Base-by-base conservation (phyloP, 805 yeast species). In the Naumovozyma dairenensis region DNA sequence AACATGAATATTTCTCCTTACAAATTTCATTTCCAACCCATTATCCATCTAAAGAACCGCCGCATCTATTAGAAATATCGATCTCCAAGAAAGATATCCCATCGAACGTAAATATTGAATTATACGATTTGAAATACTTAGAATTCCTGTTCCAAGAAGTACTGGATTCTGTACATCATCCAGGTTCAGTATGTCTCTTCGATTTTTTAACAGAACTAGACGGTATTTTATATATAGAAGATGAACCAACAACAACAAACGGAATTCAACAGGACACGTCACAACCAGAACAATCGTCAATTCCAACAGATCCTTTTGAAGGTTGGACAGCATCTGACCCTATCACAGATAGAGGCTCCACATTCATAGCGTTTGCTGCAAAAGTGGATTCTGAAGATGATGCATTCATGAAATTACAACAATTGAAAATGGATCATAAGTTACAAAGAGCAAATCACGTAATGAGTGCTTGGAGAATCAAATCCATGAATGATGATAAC, bases 391-490 rank as follows among this genome's bases (percentile, higher is more conserved):
- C 80, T 0, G 78, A 76, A n/a, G 74, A 72, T 3, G 85, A 87
- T 37, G 93, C 86, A 2, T 53, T 64, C 36, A 60, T 58, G 5
- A 65, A 62, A 22, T 51, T 89, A 4, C 67, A 65, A 0, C 50
- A 59, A 9, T 57, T 92, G 25, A 67, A 71, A 33, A 60, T 67
- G 14, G 94, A 87, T 48, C 69, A 73, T 24, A 80, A 74, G 53
- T 66, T 92, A 12, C 55, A 75, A 6, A 67, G 70, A 40, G 78
- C 96, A 0, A 55, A 70, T 1, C 97, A 89, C 57, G 78, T 79
- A 40, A 92, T 92, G 77, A 71, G 76, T 12, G 92, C 95, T 0
- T 87, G 89, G 80, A 63, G 97, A 42, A 79, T 92, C 3, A 66
- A 66, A 36, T 55, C 51, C 1, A 60, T 51, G 1, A 34, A 44